Evolutionary conservation across 768 basidiomycete genomes (phyloP), one percentile per base, ranked within the genome.

Genomic region (Trametes gibbosa): DNA sequence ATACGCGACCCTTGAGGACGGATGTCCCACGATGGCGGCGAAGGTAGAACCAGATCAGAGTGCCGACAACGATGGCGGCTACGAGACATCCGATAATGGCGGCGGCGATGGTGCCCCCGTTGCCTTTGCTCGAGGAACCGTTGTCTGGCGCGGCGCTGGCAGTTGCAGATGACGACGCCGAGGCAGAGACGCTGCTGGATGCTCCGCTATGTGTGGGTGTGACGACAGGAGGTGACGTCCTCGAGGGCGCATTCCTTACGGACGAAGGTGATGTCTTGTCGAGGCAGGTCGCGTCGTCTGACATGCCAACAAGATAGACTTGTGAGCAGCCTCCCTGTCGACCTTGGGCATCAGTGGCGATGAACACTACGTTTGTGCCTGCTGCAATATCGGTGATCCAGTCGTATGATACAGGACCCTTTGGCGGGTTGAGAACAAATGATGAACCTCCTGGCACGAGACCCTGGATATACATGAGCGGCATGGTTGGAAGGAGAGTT

Each of bases 171-270:
- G 58, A 21, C 6, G 65, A 59, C 24, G 46, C 34, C 3, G 50
- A 13, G 59, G 46, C 34, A 6, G 50, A 13, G 59, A 40, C 19
- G 53, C 63, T 37, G 35, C 49, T 23, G 48, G 41, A 19, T 12
- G 53, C 23, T n/a, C 40, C 42, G 42, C 39, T 51, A n/a, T n/a
- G n/a, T n/a, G 29, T 32, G 29, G 29, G 29, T 32, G 29, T 5
- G 17, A 12, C 37, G 12, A 12, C 37, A 6, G 61, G 81, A 86
- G 23, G 69, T 57, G 67, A 85, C 88, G 24, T 69, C 69, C 56
- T 51, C 41, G 65, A 65, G 0, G 70, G 70, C 13, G 60, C 54
- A 19, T 53, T 57, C 29, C 66, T 58, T 19, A 63, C 60, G 9
- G 70, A 67, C 2, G 64, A 52, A 10, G 70, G 70, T 2, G 62